phyloP scores from a whole-genome alignment of 73 alveolate genomes.

The Paramecium biaurelia region DNA sequence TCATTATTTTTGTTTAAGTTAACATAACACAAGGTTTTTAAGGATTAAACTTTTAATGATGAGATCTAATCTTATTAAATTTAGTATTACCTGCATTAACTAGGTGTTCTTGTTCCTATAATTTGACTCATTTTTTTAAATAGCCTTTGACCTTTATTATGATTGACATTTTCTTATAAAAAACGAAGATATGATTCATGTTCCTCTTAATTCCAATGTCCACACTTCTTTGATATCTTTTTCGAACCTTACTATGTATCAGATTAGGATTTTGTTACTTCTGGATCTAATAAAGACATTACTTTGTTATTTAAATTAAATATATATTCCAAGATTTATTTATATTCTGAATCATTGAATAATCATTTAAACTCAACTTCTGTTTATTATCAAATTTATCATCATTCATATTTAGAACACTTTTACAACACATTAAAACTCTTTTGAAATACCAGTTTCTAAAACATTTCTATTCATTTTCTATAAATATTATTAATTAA shows the following conservation, averaged over 20 bases:
- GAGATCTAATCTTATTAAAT: slow-evolving; percentile 5
- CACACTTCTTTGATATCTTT: background rate
- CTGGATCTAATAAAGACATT: background rate
- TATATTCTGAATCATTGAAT: background rate
- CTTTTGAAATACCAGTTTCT: background rate
- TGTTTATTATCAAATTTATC: background rate
- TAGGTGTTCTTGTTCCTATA: slow-evolving; percentile 41
- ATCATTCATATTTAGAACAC: background rate
- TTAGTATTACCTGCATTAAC: slow-evolving; percentile 13
- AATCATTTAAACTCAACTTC: background rate
- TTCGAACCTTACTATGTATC: background rate
- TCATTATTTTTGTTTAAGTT: background rate
- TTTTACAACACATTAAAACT: background rate
- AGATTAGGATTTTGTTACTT: background rate
- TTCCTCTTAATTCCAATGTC: slow-evolving; percentile 36
- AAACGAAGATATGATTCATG: slow-evolving; percentile 1
- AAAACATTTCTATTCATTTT: background rate
- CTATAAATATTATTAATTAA: too few species aligned
- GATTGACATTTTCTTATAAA: background rate
- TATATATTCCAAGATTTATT: background rate
- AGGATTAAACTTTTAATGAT: slow-evolving; percentile 43
- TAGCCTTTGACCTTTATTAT: background rate
- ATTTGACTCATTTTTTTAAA: background rate
- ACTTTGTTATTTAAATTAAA: background rate
- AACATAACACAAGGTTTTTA: background rate